phyloP scores from a whole-genome alignment of 371 early-diverging fungal genomes.

The Basidiobolus meristosporus region DNA sequence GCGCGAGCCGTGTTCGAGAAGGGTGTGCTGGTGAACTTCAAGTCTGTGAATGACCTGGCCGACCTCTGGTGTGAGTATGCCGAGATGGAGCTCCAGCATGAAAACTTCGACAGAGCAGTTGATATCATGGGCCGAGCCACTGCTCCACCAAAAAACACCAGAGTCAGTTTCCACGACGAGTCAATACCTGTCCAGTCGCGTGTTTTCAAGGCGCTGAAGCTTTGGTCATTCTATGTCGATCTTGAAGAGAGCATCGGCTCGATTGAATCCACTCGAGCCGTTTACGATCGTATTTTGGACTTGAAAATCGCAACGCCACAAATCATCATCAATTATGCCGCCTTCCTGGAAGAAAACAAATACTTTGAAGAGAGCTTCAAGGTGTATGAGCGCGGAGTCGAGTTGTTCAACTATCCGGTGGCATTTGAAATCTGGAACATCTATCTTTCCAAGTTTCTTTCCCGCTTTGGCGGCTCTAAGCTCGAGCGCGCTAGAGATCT shows the following conservation, averaged over 20 bases:
- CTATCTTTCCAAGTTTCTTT: slow-evolving; percentile 74
- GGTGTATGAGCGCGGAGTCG: slow-evolving; percentile 91
- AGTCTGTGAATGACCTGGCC: slow-evolving; percentile 66
- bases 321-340: slow-evolving; percentile 82
- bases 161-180: slow-evolving; percentile 37
- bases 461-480: slow-evolving; percentile 65
- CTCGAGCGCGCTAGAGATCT: slow-evolving; percentile 88
- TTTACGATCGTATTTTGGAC: slow-evolving; percentile 84
- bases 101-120: slow-evolving; percentile 41
- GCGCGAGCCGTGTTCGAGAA: slow-evolving; percentile 74
- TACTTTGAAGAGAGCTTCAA: slow-evolving; percentile 90
- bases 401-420: slow-evolving; percentile 85
- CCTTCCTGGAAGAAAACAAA: slow-evolving; percentile 70
- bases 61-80: slow-evolving; percentile 87
- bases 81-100: slow-evolving; percentile 72
- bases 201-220: slow-evolving; percentile 70
- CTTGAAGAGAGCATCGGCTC: slow-evolving; percentile 84
- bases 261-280: slow-evolving; percentile 59
- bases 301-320: slow-evolving; percentile 90
- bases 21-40: slow-evolving; percentile 62
- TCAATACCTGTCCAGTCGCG: slow-evolving; percentile 58
- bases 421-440: slow-evolving; percentile 95
- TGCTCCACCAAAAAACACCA: slow-evolving; percentile 24
- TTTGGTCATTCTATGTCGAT: slow-evolving; percentile 92
- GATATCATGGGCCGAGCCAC: slow-evolving; percentile 66